Conservation (phyloP, 495 filamentous ascomycete genomes). For the Cetradonia linearis region DNA sequence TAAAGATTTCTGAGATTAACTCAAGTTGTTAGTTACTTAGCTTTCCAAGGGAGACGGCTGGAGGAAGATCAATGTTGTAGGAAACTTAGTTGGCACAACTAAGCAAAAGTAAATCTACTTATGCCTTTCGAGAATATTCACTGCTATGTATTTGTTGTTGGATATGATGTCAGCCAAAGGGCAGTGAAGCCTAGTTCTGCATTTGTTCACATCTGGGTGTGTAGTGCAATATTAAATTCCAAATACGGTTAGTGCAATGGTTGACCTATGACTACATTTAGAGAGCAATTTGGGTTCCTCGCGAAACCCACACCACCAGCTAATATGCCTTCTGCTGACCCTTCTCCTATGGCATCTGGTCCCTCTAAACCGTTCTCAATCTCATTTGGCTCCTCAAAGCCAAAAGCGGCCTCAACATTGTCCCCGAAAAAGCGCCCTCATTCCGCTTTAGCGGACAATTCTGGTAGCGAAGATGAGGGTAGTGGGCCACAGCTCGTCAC, state of each 20-base stretch:
- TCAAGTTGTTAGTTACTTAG: background rate
- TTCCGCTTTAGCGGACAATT: constrained; percentile 32
- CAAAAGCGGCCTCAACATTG: constrained; percentile 18
- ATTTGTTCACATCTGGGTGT: background rate
- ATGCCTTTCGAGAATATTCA: too few species aligned
- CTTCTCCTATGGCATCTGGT: constrained; percentile 8
- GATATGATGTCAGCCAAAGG: too few species aligned
- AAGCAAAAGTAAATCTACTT: background rate
- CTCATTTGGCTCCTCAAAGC: constrained; percentile 28
- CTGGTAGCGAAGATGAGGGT: constrained; percentile 39
- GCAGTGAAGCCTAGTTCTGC: background rate
- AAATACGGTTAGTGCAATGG: background rate
- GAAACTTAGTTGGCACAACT: background rate
- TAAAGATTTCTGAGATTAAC: background rate
- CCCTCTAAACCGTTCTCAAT: constrained; percentile 30
- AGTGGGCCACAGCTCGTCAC: constrained; percentile 42
- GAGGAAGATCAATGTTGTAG: background rate
- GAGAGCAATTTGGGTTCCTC: background rate
- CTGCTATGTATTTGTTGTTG: too few species aligned
- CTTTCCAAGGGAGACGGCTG: background rate
- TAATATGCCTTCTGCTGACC: constrained; percentile 22
- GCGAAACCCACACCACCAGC: background rate
- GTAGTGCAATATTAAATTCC: background rate
- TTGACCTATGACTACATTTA: background rate
- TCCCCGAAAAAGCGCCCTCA: constrained; percentile 30